Base-by-base conservation (phyloP, 306 rosid genomes). In the Castanospermum australe region DNA sequence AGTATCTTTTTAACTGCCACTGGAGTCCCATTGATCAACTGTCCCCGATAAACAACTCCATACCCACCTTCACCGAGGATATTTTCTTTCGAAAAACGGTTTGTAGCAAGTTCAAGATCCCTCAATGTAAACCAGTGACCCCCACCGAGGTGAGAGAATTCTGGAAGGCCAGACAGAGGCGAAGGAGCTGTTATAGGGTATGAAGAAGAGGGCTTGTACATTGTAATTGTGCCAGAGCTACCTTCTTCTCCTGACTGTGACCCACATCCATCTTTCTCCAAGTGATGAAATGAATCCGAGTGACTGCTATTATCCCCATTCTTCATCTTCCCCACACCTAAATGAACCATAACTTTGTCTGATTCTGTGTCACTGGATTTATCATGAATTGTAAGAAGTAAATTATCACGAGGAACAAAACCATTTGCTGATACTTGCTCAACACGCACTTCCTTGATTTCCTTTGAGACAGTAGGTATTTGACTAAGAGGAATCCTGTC, bases 121-220 rank as follows among this genome's bases (percentile, higher is more conserved):
- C 97, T 84, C 20, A 91, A 71, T 10, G 94, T 93, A 85, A 91
- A 91, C 98, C 98, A 93, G 79, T 91, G 94, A 25, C 98, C 98
- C 97, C 98, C 91, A 41, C 94, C 97, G 88, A 93, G 86, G 82
- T 83, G 97, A 8, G 98, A 91, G 78, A 93, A 88, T 67, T 93
- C 97, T n/a, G 94, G 90, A 85, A 89, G 84, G 35, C 94, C 92
- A 60, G 64, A 71, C 63, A 93, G 84, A 15, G 96, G 96, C 41
- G 97, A 92, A 52, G 93, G 96, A 22, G 91, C 92, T 4, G 90
- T 75, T 10, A 89, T 77, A 14, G 92, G 92, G 76, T 89, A 47
- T 1, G 90, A 87, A 15, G 97, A 89, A 62, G 96, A 86, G 30
- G 87, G 78, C 82, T 77, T 87, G 69, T 79, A 80, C 68, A 54